Conservation (phyloP, 441 rosid species). For the Gossypium schwendimanii region DNA sequence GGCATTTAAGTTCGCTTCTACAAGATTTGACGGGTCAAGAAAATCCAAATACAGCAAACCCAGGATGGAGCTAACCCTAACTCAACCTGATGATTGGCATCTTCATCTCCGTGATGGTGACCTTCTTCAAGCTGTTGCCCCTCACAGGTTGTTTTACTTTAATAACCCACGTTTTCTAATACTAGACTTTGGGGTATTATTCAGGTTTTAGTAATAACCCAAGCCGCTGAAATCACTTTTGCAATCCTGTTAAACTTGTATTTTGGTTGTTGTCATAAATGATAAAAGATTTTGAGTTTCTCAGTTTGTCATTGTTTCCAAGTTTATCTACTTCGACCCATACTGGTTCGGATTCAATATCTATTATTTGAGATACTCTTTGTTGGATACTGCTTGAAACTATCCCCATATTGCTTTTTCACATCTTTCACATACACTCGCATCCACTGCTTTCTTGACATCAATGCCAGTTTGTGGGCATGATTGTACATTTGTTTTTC, state of each 20-base stretch:
- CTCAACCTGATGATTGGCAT: conserved; percentile 88
- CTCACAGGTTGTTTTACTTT: conserved; percentile 45
- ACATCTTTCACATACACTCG: not conserved
- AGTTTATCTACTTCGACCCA: not conserved
- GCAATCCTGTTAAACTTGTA: not conserved
- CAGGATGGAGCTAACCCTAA: conserved; percentile 62
- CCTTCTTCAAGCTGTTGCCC: conserved; percentile 62
- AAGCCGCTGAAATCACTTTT: not conserved
- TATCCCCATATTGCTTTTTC: not conserved
- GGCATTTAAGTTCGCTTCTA: conserved; percentile 8
- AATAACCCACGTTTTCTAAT: not conserved
- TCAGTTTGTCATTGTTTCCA: not conserved
- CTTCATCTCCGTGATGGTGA: conserved; percentile 80
- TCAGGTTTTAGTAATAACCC: not conserved
- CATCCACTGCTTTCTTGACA: not conserved
- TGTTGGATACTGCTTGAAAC: not conserved
- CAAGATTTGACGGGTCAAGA: not conserved
- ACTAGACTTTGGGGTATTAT: not conserved
- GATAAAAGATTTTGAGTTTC: not conserved
- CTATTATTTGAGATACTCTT: not conserved
- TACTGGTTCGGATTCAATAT: not conserved
- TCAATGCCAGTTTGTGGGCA: not conserved
- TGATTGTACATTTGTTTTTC: not conserved
- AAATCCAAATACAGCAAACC: conserved; percentile 24
- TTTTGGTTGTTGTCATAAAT: not conserved